Evolutionary conservation across 148 eudicot genomes (phyloP).

Genomic region (Rhododendron mucronatum): DNA sequence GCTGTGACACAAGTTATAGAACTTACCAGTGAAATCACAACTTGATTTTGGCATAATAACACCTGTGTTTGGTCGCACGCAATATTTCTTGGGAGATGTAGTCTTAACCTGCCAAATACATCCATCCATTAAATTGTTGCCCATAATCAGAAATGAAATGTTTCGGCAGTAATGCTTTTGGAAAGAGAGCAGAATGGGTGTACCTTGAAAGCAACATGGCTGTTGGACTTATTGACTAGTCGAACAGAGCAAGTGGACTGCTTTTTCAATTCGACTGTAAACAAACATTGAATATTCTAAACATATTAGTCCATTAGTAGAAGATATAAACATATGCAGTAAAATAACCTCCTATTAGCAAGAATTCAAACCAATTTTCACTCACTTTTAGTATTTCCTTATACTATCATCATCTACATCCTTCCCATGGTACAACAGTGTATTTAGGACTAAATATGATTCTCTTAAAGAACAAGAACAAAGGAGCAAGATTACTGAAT

Average conservation of each 20-base stretch:
- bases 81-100: slow-evolving; percentile 89
- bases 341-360: neutral
- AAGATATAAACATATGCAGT: neutral
- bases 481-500: neutral
- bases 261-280: slow-evolving; percentile 70
- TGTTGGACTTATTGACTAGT: slow-evolving; percentile 54
- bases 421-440: neutral
- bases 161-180: neutral
- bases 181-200: neutral
- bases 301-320: neutral
- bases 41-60: slow-evolving; percentile 57
- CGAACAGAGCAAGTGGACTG: slow-evolving; percentile 64
- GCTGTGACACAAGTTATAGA: neutral
- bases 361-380: neutral
- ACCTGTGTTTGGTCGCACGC: slow-evolving; percentile 82
- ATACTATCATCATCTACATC: neutral
- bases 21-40: slow-evolving; percentile 71
- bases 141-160: neutral
- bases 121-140: neutral
- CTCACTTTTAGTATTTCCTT: neutral
- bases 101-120: slow-evolving; percentile 68
- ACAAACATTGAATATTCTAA: neutral
- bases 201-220: slow-evolving; percentile 91
- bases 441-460: neutral
- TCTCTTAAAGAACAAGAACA: neutral